Base-by-base conservation (phyloP, 192 early-diverging fungal species). In the Entrophospora sp. region DNA sequence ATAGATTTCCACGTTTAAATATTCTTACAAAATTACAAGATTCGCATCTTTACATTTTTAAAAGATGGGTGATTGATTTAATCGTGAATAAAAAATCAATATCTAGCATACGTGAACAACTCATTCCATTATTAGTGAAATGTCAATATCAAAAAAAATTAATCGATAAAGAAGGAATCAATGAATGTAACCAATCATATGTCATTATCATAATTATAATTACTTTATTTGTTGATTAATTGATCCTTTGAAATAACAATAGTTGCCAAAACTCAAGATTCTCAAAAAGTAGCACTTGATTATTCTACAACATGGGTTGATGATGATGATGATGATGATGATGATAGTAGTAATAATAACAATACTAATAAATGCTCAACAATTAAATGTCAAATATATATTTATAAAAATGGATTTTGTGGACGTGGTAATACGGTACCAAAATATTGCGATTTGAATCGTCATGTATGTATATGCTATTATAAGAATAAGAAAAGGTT, bases 21-120 rank as follows among this genome's bases (percentile, higher is more conserved):
- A 68, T 99, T 32, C 83, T 87, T 53, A 87, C 89, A 45, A 82
- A 89, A 43, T 79, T 97, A 65, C 85, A 89, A 62, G 92, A 96
- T 73, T 88, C 90, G 6, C 97, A 97, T 66, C 58, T 96, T 22
- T 99, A 98, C 66, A 83, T 98, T 12, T 90, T 96, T 74, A 89
- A 93, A 64, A 78, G 81, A 32, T 99, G 97, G 97, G 87, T 99
- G 1, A 71, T 96, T 53, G 93, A 97, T 72, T 71, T 91, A 58
- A 70, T 77, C 8, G 74, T 71, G 13, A 73, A 78, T 69, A 79
- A 89, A 70, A 80, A 82, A 14, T 76, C 77, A 14, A 81, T 90
- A 31, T 72, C 78, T n/a, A 90, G 90, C 69, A 74, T 98, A 13
- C 84, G 88, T 52, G 78, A 86, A 56, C 91, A 96, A 65, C 76